Conservation (phyloP, 768 basidiomycete species). For the Amyloporia xantha region DNA sequence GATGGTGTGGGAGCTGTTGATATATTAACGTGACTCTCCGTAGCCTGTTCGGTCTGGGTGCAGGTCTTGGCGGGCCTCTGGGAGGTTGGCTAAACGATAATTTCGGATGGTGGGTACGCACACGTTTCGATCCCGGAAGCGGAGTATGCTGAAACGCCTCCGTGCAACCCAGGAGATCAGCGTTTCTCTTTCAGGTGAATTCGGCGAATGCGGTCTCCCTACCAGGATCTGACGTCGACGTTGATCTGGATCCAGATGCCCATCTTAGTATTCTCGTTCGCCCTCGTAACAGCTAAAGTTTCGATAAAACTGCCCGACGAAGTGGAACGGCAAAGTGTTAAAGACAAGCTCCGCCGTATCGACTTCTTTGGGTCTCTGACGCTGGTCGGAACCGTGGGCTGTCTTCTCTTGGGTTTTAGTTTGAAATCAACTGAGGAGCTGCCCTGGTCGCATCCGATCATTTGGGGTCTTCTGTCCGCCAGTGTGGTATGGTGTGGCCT, state of each 20-base stretch:
- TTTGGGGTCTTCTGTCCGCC: slow-evolving; percentile 56
- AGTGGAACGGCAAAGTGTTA: slow-evolving; percentile 48
- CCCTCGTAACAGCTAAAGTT: slow-evolving; percentile 69
- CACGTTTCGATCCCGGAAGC: neutral
- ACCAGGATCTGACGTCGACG: slow-evolving; percentile 3
- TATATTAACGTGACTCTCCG: too few relatives aligned
- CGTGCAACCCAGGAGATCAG: slow-evolving; percentile 60
- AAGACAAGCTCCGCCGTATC: slow-evolving; percentile 68
- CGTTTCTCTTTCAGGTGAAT: slow-evolving; percentile 79
- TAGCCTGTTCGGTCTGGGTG: slow-evolving; percentile 80
- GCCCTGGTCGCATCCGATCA: slow-evolving; percentile 66
- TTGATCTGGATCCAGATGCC: slow-evolving; percentile 49
- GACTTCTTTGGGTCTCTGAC: slow-evolving; percentile 83
- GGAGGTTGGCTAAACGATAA: slow-evolving; percentile 83
- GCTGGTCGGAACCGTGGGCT: slow-evolving; percentile 63
- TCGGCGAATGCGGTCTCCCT: slow-evolving; percentile 9
- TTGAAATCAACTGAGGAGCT: slow-evolving; percentile 75
- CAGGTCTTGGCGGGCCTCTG: slow-evolving; percentile 71
- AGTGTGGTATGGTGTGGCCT: slow-evolving; percentile 46
- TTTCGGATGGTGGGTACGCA: slow-evolving; percentile 69
- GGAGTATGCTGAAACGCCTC: neutral
- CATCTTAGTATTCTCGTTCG: slow-evolving; percentile 61
- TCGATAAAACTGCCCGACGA: slow-evolving; percentile 70
- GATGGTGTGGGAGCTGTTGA: too few relatives aligned
- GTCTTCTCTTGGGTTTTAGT: slow-evolving; percentile 69